Evolutionary conservation across 1,284 basidiomycete genomes (phyloP).

Genomic region (Earliella scabrosa): DNA sequence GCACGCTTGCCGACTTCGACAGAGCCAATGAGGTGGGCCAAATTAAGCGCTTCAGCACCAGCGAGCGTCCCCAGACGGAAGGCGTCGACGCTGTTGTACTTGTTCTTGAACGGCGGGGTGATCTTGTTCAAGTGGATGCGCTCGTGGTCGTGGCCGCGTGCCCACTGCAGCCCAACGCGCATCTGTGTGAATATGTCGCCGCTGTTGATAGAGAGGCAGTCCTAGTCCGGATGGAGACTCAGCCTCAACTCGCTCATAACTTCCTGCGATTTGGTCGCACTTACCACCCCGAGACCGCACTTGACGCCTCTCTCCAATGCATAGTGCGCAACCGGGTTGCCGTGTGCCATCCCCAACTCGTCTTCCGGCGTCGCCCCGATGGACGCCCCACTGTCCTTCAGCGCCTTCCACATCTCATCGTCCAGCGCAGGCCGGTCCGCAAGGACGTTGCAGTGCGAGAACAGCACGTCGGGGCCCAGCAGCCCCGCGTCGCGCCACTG

Average conservation of each 20-base stretch:
- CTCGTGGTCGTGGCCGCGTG: constrained; percentile 35
- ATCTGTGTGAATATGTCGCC: constrained; percentile 41
- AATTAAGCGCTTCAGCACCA: constrained; percentile 37
- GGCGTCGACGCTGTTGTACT: constrained; percentile 32
- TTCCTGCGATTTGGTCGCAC: not conserved
- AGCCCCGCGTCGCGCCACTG: constrained; percentile 31
- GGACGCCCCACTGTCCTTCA: constrained; percentile 34
- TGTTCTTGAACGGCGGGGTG: constrained; percentile 30
- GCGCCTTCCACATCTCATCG: constrained; percentile 35
- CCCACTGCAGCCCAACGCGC: constrained; percentile 36
- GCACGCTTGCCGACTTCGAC: constrained; percentile 40
- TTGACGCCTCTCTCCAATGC: constrained; percentile 37
- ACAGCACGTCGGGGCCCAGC: constrained; percentile 36
- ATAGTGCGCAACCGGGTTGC: constrained; percentile 36
- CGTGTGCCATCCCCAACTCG: constrained; percentile 41
- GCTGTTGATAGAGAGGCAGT: constrained; percentile 34
- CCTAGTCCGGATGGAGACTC: constrained; percentile 16
- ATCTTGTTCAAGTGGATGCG: constrained; percentile 22
- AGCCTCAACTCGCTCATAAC: not conserved
- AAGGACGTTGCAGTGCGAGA: constrained; percentile 40
- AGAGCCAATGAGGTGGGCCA: constrained; percentile 33
- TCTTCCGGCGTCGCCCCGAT: constrained; percentile 39
- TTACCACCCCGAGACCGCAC: constrained; percentile 37
- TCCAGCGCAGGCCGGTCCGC: constrained; percentile 31
- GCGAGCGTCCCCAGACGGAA: constrained; percentile 40